These are phyloP conservation scores for Naematelia aurantialba DNA, from an alignment of 768 basidiomycete genomes.

Conservation along the genomic window DNA sequence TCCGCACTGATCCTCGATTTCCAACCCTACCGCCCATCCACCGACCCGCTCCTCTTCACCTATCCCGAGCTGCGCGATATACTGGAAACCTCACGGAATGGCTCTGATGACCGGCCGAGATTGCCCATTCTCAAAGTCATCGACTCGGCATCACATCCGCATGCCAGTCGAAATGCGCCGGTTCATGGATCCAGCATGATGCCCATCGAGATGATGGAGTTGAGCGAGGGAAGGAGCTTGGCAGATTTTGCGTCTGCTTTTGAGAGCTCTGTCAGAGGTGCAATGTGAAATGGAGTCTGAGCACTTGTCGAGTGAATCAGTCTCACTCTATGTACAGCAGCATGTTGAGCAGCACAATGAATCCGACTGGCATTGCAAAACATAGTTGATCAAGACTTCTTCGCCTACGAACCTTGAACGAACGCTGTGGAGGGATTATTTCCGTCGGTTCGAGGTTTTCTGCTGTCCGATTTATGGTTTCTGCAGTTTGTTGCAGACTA, in stretches of 20 bases:
- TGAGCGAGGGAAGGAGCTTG: slow-evolving; percentile 70
- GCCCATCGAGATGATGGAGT: slow-evolving; percentile 76
- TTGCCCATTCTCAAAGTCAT: slow-evolving; percentile 55
- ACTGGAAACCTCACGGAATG: slow-evolving; percentile 7
- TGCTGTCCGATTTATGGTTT: no score
- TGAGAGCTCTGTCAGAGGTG: slow-evolving; percentile 43
- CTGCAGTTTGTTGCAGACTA: no score
- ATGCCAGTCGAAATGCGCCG: slow-evolving; percentile 65
- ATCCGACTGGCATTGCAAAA: no score
- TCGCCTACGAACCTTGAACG: no score
- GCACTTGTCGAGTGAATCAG: no score
- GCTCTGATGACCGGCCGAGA: slow-evolving; percentile 1
- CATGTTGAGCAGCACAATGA: no score
- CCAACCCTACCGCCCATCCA: slow-evolving; percentile 77
- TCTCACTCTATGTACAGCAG: no score
- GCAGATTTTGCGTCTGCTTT: slow-evolving; percentile 65
- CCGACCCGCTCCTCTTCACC: slow-evolving; percentile 81
- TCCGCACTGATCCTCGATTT: slow-evolving; percentile 83
- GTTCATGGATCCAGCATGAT: slow-evolving; percentile 82
- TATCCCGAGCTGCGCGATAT: slow-evolving; percentile 67
- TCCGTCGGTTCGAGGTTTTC: no score
- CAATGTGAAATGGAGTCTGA: neutral
- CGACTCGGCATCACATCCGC: slow-evolving; percentile 70
- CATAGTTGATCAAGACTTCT: no score
- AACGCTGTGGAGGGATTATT: no score